Evolutionary conservation across 768 basidiomycete species (phyloP).

Genomic region (Leccinellum rugosiceps): DNA sequence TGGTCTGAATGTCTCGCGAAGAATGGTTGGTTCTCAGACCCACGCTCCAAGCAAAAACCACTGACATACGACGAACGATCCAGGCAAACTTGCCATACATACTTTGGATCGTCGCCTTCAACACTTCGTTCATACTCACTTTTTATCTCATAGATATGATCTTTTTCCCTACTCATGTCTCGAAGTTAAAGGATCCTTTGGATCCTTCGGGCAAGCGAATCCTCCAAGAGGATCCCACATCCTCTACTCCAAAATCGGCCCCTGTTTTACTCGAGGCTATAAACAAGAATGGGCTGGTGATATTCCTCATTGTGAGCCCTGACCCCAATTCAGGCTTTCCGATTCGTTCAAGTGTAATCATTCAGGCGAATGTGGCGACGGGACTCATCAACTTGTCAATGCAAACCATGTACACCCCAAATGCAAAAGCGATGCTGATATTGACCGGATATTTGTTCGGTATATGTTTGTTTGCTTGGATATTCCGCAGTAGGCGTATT

Average conservation of each 20-base stretch:
- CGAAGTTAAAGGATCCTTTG: conserved; percentile 22
- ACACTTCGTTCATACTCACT: conserved; percentile 76
- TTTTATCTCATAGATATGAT: conserved; percentile 75
- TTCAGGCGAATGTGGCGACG: conserved; percentile 83
- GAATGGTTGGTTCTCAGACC: conserved; percentile 48
- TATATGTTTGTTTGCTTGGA: conserved; percentile 66
- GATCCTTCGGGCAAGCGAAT: conserved; percentile 25
- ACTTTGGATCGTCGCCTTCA: conserved; percentile 86
- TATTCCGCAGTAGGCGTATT: conserved; percentile 33
- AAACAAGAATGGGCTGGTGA: conserved; percentile 72
- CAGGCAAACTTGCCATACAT: conserved; percentile 90
- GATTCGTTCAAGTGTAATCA: not conserved
- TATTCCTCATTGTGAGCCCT: conserved; percentile 77
- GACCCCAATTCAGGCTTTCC: not conserved
- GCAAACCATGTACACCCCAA: conserved; percentile 73
- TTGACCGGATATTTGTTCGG: conserved; percentile 57
- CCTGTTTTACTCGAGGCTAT: conserved; percentile 71
- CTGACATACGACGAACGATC: not conserved
- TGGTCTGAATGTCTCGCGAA: conserved; percentile 49
- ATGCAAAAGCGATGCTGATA: conserved; percentile 56
- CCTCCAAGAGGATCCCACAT: conserved; percentile 23
- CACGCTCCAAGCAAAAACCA: not conserved
- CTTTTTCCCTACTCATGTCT: conserved; percentile 53
- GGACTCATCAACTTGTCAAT: conserved; percentile 80
- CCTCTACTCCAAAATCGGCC: conserved; percentile 24